Evolutionary conservation across 495 filamentous ascomycete species (phyloP), one percentile per base, ranked within the genome.

Genomic region (Corynascus novoguineensis): DNA sequence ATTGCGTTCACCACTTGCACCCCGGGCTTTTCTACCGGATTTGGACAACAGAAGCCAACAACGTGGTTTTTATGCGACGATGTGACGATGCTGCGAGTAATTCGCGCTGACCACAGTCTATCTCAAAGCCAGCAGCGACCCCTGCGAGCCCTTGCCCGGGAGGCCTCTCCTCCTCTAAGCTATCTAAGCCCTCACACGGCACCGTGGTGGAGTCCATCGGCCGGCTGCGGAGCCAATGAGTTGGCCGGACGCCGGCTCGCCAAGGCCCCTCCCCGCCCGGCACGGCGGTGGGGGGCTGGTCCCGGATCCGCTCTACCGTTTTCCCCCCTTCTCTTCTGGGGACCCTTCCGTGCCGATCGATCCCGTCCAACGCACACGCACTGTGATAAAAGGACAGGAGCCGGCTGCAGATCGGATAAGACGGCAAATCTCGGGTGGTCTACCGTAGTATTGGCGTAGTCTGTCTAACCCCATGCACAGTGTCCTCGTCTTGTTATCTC

Each of bases 221-320:
- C 31, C 24, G 34, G 5, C 6, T 6, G 6, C 37, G 40, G 41
- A 28, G 15, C 52, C 52, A 55, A 55, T 55, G 41, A 34, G 19
- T 12, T 14, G 27, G 17, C 51, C 51, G 51, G 41, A 34, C 17
- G 27, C 35, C 51, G 24, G 49, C 1, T 24, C 28, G 51, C 51
- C 40, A 46, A 55, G 52, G 3, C 28, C 1, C 4, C n/a, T n/a
- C 4, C 38, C 32, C n/a, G 38, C 37, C 42, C 53, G 41, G 53
- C 52, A 28, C 38, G 3, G 53, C 5, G 53, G 53, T 38, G 41
- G 53, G 32, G n/a, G n/a, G n/a, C n/a, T n/a, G n/a, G 5, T 1
- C 22, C 32, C 29, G 41, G 53, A 31, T 56, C 53, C 53, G 53
- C 53, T 41, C 44, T 56, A 47, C 53, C 53, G 53, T 56, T 56